A percentile compares a stretch with the other conserved stretches of the same genome.
These are phyloP conservation scores for Wilhelminamyces savonicus DNA, from an alignment of 805 yeast species.

Conservation along the genomic window DNA sequence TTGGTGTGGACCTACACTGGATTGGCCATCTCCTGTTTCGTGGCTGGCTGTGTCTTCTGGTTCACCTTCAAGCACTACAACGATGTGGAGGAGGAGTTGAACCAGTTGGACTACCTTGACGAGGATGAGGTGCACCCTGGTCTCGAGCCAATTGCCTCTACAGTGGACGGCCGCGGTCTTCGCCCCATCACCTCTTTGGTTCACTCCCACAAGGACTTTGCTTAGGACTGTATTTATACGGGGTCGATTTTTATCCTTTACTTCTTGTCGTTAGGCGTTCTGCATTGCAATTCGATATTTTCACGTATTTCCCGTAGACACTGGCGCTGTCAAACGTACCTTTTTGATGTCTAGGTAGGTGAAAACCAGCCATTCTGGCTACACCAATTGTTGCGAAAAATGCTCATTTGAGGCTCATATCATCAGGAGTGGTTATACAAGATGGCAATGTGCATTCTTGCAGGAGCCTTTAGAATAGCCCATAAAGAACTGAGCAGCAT, in stretches of 20 bases:
- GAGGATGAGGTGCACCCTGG: no score
- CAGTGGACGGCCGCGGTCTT: no score
- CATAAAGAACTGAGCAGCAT: no score
- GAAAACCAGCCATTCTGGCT: not conserved
- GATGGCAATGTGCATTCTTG: no score
- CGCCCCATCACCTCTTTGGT: constrained; percentile 13
- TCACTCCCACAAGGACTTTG: constrained; percentile 12
- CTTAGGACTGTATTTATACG: no score
- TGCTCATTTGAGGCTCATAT: no score
- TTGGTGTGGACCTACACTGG: constrained; percentile 65
- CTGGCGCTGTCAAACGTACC: not conserved
- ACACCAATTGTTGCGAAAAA: no score
- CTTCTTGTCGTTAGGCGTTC: not conserved
- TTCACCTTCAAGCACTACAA: constrained; percentile 49
- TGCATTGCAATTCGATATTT: not conserved
- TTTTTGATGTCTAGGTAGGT: not conserved
- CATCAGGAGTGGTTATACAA: no score
- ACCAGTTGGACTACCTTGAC: constrained; percentile 38
- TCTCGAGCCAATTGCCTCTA: no score
- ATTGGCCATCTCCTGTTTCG: constrained; percentile 50
- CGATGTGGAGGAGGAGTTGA: constrained; percentile 50
- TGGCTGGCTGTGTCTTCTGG: constrained; percentile 62
- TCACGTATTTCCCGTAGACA: not conserved
- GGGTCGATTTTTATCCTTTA: constrained; percentile 5
- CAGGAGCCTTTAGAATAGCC: no score